phyloP scores from a whole-genome alignment of 495 filamentous ascomycete genomes.

The Lindgomyces ingoldianus region DNA sequence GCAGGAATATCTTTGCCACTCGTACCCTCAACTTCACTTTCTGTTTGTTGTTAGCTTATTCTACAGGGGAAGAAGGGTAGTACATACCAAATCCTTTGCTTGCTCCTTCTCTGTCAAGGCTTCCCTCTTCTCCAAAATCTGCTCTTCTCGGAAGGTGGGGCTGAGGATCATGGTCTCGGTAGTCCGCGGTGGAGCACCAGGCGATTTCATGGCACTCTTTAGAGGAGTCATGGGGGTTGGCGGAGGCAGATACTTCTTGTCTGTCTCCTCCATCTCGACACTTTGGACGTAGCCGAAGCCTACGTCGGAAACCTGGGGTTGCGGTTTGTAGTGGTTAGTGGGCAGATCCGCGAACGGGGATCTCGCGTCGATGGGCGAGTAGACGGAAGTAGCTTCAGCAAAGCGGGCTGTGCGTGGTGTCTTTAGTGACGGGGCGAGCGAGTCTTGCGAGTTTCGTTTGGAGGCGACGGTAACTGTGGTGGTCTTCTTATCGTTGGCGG shows the following conservation, averaged over 20 bases:
- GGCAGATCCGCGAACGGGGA: constrained; percentile 71
- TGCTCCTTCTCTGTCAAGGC: constrained; percentile 76
- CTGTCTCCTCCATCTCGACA: constrained; percentile 52
- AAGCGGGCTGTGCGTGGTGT: constrained; percentile 82
- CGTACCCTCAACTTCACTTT: constrained; percentile 91
- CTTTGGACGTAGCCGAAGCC: constrained; percentile 83
- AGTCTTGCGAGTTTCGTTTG: constrained; percentile 41
- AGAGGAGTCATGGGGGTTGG: constrained; percentile 61
- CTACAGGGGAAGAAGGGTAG: background rate
- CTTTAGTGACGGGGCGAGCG: constrained; percentile 60
- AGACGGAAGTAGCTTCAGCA: constrained; percentile 83
- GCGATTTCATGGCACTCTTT: constrained; percentile 83
- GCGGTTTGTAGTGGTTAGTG: constrained; percentile 58
- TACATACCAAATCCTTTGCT: constrained; percentile 77
- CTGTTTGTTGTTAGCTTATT: constrained; percentile 54
- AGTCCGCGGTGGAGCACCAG: constrained; percentile 72
- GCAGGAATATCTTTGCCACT: constrained; percentile 89
- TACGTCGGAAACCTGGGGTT: constrained; percentile 75
- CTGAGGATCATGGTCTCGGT: constrained; percentile 60
- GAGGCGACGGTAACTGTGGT: constrained; percentile 36
- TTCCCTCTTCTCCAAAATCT: constrained; percentile 78
- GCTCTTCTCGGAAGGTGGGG: constrained; percentile 85
- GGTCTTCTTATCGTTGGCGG: constrained; percentile 41
- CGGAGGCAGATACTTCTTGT: constrained; percentile 49
- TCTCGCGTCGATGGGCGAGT: constrained; percentile 72